Conservation (phyloP, 768 basidiomycete species). For the Mycena maculata region DNA sequence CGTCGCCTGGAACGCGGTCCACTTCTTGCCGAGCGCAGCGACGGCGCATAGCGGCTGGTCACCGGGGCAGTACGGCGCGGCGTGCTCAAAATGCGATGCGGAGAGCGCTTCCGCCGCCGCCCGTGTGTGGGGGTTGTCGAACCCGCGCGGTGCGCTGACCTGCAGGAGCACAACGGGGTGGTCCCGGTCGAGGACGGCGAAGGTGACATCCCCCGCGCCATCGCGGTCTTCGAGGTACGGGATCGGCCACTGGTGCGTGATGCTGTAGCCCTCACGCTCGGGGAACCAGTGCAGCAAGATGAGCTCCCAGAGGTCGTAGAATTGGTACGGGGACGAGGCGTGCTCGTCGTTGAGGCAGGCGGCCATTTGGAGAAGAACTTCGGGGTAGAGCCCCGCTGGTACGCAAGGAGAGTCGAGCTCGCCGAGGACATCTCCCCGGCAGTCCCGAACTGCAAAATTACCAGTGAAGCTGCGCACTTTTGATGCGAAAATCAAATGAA, state of each 20-base stretch:
- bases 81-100: slow-evolving; percentile 27
- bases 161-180: slow-evolving; percentile 31
- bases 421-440: slow-evolving; percentile 26
- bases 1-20: slow-evolving; percentile 23
- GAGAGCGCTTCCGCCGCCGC: slow-evolving; percentile 26
- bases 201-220: slow-evolving; percentile 24
- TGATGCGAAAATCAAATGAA: no score
- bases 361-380: slow-evolving; percentile 29
- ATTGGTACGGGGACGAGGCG: slow-evolving; percentile 9
- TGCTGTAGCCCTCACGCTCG: slow-evolving; percentile 24
- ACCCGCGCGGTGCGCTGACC: slow-evolving; percentile 30
- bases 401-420: slow-evolving; percentile 23
- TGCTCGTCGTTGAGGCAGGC: slow-evolving; percentile 28
- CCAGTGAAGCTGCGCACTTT: not conserved
- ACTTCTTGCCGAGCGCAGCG: slow-evolving; percentile 33
- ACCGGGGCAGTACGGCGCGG: slow-evolving; percentile 30
- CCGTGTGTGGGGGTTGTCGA: slow-evolving; percentile 29
- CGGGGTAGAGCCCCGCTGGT: slow-evolving; percentile 28
- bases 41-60: slow-evolving; percentile 29
- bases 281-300: slow-evolving; percentile 34
- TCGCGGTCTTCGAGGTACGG: slow-evolving; percentile 30
- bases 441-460: slow-evolving; percentile 24
- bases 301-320: slow-evolving; percentile 35
- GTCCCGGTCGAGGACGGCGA: slow-evolving; percentile 21
- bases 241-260: slow-evolving; percentile 26